Evolutionary conservation across 495 filamentous ascomycete species (phyloP).

Genomic region (Hyaloscypha bicolor): DNA sequence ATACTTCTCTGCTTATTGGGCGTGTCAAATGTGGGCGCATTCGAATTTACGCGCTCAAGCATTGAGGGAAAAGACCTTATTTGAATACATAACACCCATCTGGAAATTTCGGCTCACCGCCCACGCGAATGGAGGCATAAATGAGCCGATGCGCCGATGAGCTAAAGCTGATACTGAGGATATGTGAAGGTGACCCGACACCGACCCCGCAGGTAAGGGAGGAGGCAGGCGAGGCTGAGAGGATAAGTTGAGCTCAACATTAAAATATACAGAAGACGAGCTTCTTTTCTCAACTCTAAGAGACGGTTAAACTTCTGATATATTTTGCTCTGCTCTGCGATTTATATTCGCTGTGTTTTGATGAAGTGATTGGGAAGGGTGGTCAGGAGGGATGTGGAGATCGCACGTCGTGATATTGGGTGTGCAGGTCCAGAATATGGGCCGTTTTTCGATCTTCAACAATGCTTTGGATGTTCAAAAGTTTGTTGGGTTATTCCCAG

Average conservation of each 20-base stretch:
- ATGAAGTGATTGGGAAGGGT: not conserved
- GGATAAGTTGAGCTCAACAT: not conserved
- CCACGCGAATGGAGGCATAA: not conserved
- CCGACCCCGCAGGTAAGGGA: not conserved
- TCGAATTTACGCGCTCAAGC: not conserved
- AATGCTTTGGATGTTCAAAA: no score
- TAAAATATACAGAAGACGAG: not conserved
- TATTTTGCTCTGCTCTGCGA: not conserved
- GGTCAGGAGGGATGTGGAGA: not conserved
- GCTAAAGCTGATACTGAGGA: not conserved
- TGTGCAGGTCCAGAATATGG: not conserved
- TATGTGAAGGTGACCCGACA: not conserved
- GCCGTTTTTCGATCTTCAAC: not conserved
- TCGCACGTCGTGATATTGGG: not conserved
- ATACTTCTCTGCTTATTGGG: not conserved
- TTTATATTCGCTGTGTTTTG: not conserved
- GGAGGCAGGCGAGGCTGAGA: not conserved
- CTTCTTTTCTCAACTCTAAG: not conserved
- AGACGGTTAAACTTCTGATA: not conserved
- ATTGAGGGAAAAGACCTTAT: not conserved
- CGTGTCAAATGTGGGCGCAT: not conserved
- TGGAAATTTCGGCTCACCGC: not conserved
- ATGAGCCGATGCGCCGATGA: not conserved
- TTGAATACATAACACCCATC: not conserved
- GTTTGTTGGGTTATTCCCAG: no score